These are phyloP conservation scores for Monascus purpureus DNA, from an alignment of 495 filamentous ascomycete genomes.

Conservation along the genomic window DNA sequence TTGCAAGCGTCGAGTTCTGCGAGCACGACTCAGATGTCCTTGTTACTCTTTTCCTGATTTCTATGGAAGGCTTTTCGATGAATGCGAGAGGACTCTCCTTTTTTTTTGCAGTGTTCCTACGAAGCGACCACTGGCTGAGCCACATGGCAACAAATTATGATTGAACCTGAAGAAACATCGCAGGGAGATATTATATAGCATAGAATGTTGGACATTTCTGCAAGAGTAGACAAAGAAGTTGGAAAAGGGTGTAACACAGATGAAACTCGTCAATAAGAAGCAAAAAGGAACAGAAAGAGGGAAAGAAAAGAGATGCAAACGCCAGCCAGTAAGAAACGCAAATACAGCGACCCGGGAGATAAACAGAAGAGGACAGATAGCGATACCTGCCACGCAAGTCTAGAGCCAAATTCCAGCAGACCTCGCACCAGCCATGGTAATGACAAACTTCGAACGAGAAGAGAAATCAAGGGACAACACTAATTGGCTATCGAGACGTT, in stretches of 20 bases:
- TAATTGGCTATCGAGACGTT: no score
- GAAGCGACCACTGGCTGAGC: no score
- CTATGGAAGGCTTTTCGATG: no score
- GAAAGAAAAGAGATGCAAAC: conserved; percentile 20
- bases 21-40: no score
- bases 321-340: conserved; percentile 20
- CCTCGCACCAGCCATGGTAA: conserved; percentile 6
- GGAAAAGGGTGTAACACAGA: conserved; percentile 14
- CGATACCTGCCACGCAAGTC: conserved; percentile 16
- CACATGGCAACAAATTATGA: no score
- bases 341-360: no score
- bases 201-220: conserved; percentile 22
- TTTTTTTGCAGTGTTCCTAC: no score
- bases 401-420: conserved; percentile 21
- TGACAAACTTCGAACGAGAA: conserved; percentile 9
- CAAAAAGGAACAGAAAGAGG: conserved; percentile 9
- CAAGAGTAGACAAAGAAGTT: conserved; percentile 6
- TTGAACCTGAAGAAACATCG: conserved; percentile 24
- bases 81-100: no score
- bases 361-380: conserved; percentile 11
- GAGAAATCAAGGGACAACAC: conserved; percentile 4
- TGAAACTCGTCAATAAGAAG: conserved; percentile 12
- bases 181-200: conserved; percentile 27
- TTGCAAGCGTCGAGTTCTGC: no score
- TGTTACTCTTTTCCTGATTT: no score